These are phyloP conservation scores for Spathaspora sp. DNA, from an alignment of 805 yeast species.

Conservation along the genomic window DNA sequence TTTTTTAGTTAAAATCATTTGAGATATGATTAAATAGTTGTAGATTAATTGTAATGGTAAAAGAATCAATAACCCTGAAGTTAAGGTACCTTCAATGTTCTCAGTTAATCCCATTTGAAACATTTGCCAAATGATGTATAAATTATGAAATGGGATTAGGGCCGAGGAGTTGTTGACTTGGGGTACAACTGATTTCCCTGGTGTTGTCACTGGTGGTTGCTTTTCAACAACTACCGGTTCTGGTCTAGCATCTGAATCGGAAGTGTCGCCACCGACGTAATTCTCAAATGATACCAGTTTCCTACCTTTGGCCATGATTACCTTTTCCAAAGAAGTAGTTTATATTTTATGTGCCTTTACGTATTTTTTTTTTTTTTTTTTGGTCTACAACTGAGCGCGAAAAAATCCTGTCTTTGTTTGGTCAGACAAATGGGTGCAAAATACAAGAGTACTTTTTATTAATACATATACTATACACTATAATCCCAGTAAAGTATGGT, in stretches of 20 bases:
- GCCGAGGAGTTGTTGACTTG: conserved; percentile 10
- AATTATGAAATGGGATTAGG: conserved; percentile 28
- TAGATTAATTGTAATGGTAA: conserved; percentile 21
- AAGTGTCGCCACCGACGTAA: neutral
- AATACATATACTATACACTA: neutral
- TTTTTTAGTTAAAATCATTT: conserved; percentile 6
- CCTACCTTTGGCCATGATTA: conserved; percentile 6
- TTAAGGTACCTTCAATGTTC: conserved; percentile 18
- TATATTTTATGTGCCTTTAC: neutral
- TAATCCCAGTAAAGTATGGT: conserved; percentile 25
- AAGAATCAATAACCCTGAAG: conserved; percentile 22
- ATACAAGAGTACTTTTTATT: neutral
- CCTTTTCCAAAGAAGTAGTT: neutral
- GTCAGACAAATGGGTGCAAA: neutral
- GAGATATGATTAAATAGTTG: conserved; percentile 14
- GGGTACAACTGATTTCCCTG: conserved; percentile 9
- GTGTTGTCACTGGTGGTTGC: neutral
- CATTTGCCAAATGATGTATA: conserved; percentile 23
- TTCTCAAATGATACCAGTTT: conserved; percentile 19
- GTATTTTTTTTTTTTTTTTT: neutral
- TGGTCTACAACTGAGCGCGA: neutral
- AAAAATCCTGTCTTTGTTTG: neutral
- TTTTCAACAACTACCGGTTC: neutral
- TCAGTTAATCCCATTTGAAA: conserved; percentile 27
- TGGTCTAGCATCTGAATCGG: neutral